Base-by-base conservation (phyloP, 345 rosid species). In the Salix udensis region DNA sequence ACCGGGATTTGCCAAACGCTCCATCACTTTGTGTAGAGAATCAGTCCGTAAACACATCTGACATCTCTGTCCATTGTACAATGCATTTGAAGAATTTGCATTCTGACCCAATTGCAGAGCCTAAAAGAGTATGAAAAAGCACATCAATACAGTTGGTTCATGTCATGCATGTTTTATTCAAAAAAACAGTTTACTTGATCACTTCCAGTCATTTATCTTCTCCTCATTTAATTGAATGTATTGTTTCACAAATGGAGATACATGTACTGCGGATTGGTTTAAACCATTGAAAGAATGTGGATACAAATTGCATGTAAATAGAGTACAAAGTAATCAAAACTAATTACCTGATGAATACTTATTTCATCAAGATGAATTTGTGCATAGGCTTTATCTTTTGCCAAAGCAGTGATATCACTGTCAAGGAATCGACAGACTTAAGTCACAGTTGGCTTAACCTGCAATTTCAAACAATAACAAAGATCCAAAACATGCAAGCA, bases 281-380 rank as follows among this genome's bases (percentile, higher is more conserved):
- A 52, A 30, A 53, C 50, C 69, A 52, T 30, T 6, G 16, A 53
- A 37, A 48, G 5, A 24, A 37, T 73, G 37, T 30, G 21, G 6
- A 5, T 52, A 40, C 18, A 72, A 26, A 44, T 30, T 71, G 67
- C 68, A 74, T 48, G 30, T 18, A 50, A 16, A 37, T 50, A 68
- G 23, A 74, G 61, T 24, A 23, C 13, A 61, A 67, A 18, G 30
- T 31, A 68, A 69, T 15, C 13, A 44, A 66, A 8, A 28, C 46
- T 70, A 44, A 67, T 79, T 90, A 94, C 99, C 98, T 91, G 97
- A 73, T 91, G 95, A 77, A 96, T 88, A 28, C 88, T 94, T 86
- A 90, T 94, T 85, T 96, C 94, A 62, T 91, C 92, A 31, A 96
- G 97, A 88, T 75, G 93, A 84, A 96, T 87, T 85, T 90, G 98